A percentile compares a stretch with the other conserved stretches of the same genome.
Evolutionary conservation across 768 basidiomycete species (phyloP).

Genomic region (Gloeostereum incarnatum): DNA sequence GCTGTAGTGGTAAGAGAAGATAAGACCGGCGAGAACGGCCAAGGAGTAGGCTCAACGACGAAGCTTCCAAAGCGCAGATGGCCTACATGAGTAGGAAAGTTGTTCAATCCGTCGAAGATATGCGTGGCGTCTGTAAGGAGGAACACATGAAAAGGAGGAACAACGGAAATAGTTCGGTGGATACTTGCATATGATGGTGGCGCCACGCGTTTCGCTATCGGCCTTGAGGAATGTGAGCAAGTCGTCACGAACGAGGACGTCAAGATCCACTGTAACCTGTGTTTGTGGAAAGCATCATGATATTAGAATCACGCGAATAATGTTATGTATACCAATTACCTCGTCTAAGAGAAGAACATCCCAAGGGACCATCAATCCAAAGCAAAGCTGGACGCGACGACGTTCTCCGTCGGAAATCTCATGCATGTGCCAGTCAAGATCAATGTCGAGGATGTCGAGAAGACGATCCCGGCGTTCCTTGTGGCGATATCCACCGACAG

Average conservation of each 20-base stretch:
- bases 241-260: constrained; percentile 89
- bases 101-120: constrained; percentile 86
- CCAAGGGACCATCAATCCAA: constrained; percentile 94
- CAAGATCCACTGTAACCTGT: constrained; percentile 93
- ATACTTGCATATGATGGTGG: constrained; percentile 78
- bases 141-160: constrained; percentile 4
- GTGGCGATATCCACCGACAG: constrained; percentile 91
- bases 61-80: constrained; percentile 86
- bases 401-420: constrained; percentile 95
- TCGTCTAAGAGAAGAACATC: constrained; percentile 91
- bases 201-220: constrained; percentile 71
- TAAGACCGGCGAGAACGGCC: constrained; percentile 41
- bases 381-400: constrained; percentile 81
- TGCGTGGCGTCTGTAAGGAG: constrained; percentile 76
- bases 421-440: constrained; percentile 96
- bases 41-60: constrained; percentile 54
- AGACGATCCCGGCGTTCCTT: constrained; percentile 81
- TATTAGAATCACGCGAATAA: constrained; percentile 1
- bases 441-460: constrained; percentile 89
- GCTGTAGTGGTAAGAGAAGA: constrained; percentile 8
- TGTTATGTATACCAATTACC: constrained; percentile 32
- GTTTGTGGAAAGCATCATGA: constrained; percentile 1
- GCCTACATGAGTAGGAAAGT: constrained; percentile 89
- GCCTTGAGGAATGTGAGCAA: constrained; percentile 80
- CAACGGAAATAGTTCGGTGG: constrained; percentile 1